Conservation (phyloP, 139 green algal genomes). For the Auxenochlorella pyrenoidosa region DNA sequence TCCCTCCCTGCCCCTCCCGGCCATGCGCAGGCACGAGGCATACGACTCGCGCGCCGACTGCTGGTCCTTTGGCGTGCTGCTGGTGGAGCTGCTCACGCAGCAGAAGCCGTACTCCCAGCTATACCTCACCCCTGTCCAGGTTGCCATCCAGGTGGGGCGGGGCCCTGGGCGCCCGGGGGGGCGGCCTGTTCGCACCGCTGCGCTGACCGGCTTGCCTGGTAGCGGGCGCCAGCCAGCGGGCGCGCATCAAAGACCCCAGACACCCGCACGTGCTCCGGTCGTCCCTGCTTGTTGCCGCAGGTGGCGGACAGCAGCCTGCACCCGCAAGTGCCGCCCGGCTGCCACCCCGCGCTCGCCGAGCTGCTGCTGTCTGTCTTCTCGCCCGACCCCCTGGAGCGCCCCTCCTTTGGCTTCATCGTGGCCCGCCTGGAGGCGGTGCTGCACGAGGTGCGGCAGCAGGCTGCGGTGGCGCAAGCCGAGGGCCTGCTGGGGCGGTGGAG, state of each 20-base stretch:
- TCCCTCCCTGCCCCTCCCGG: too few species aligned
- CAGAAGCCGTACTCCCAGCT: slow-evolving; percentile 70
- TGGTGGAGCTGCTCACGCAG: slow-evolving; percentile 74
- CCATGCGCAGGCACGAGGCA: slow-evolving; percentile 43
- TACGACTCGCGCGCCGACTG: slow-evolving; percentile 80
- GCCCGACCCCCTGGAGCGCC: slow-evolving; percentile 69
- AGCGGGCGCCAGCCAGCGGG: too few species aligned
- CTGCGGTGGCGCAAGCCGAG: slow-evolving; percentile 3
- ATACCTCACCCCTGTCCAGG: slow-evolving; percentile 82
- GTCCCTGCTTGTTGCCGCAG: not conserved
- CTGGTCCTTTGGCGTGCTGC: slow-evolving; percentile 85
- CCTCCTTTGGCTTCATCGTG: slow-evolving; percentile 63
- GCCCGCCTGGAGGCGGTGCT: slow-evolving; percentile 42
- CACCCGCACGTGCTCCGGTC: too few species aligned
- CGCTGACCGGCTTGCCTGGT: not conserved
- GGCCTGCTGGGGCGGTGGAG: slow-evolving; percentile 21
- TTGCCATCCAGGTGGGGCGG: slow-evolving; percentile 30
- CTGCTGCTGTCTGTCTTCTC: slow-evolving; percentile 55
- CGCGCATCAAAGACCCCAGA: not conserved
- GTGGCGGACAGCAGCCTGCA: slow-evolving; percentile 68
- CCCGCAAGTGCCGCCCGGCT: slow-evolving; percentile 53
- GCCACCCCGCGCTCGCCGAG: slow-evolving; percentile 52
- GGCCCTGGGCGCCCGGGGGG: not conserved
- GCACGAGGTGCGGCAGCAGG: slow-evolving; percentile 19
- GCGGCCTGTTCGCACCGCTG: not conserved